These are phyloP conservation scores for Pythium dissimile DNA, from an alignment of 352 stramenopile genomes.

Conservation along the genomic window DNA sequence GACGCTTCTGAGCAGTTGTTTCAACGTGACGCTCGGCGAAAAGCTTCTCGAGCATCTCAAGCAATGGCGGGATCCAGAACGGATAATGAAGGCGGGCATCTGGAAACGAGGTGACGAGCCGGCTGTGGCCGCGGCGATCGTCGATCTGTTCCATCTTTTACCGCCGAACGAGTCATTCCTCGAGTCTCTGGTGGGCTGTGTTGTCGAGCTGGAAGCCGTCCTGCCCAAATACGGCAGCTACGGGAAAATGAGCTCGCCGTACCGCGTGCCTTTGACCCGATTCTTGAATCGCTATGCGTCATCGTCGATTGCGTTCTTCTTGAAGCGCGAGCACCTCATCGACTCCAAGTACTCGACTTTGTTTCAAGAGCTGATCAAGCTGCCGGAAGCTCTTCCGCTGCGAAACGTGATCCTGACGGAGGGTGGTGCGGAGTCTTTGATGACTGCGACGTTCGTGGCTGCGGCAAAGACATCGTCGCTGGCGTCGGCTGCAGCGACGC, in stretches of 20 bases:
- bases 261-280: conserved; percentile 86
- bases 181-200: conserved; percentile 93
- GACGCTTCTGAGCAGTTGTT: conserved; percentile 94
- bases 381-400: conserved; percentile 86
- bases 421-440: conserved; percentile 85
- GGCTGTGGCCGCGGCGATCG: conserved; percentile 92
- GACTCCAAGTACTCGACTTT: conserved; percentile 90
- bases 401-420: conserved; percentile 86
- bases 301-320: conserved; percentile 82
- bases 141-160: conserved; percentile 96
- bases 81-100: conserved; percentile 89
- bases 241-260: conserved; percentile 89
- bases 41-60: conserved; percentile 97
- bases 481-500: conserved; percentile 16
- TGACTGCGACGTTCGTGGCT: conserved; percentile 91
- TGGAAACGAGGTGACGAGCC: conserved; percentile 94
- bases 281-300: conserved; percentile 93
- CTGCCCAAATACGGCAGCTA: conserved; percentile 90
- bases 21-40: conserved; percentile 97
- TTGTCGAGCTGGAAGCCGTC: conserved; percentile 92
- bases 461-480: conserved; percentile 52
- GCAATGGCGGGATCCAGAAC: conserved; percentile 90
- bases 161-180: conserved; percentile 94
- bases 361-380: conserved; percentile 93
- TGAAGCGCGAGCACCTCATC: conserved; percentile 79